These are phyloP conservation scores for Citrullus mucosospermus DNA, from an alignment of 306 rosid genomes.

Conservation along the genomic window DNA sequence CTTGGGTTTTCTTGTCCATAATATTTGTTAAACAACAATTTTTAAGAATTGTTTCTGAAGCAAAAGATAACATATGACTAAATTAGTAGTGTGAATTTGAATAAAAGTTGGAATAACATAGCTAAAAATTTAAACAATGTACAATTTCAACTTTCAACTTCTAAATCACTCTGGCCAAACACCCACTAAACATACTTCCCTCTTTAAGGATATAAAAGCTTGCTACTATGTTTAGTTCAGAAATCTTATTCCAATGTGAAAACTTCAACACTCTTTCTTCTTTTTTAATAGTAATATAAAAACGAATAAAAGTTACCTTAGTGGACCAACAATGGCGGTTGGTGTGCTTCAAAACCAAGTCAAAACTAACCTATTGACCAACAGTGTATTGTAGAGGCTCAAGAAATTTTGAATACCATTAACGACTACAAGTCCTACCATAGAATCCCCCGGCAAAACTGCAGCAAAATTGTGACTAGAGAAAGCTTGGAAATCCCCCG, in stretches of 20 bases:
- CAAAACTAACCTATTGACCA: slow-evolving; percentile 77
- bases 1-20: neutral
- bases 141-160: neutral
- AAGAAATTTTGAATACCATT: slow-evolving; percentile 75
- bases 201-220: neutral
- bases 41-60: neutral
- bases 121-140: neutral
- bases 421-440: slow-evolving; percentile 74
- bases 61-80: neutral
- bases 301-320: slow-evolving; percentile 35
- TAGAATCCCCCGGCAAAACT: slow-evolving; percentile 79
- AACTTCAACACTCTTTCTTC: neutral
- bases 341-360: slow-evolving; percentile 95
- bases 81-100: neutral
- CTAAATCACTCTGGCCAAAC: neutral
- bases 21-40: neutral
- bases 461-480: slow-evolving; percentile 63
- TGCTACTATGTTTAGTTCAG: neutral
- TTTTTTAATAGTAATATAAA: neutral
- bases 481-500: slow-evolving; percentile 17
- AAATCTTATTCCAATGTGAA: neutral
- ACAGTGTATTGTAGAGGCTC: slow-evolving; percentile 72
- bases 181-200: neutral
- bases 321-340: slow-evolving; percentile 73
- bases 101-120: neutral